phyloP scores from a whole-genome alignment of 208 protist genomes.

The Wallacemonas sp. region DNA sequence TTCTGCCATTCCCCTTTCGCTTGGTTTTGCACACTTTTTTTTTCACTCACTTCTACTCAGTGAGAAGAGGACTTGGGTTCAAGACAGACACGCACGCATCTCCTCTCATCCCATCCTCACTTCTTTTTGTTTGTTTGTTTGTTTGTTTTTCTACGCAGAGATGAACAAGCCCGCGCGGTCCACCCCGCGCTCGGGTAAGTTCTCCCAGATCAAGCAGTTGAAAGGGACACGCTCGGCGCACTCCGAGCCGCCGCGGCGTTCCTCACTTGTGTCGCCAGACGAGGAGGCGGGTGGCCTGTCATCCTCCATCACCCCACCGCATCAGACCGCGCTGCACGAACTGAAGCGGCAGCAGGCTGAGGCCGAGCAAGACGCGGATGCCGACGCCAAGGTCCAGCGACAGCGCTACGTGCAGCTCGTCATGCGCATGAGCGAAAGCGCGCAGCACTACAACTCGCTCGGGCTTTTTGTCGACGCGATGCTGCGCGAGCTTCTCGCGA shows the following conservation, averaged over 20 bases:
- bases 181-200: slow-evolving; percentile 27
- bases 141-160: not conserved
- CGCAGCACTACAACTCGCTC: slow-evolving; percentile 61
- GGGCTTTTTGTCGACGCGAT: slow-evolving; percentile 81
- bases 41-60: too few species aligned
- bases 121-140: too few species aligned
- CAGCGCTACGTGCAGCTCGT: slow-evolving; percentile 80
- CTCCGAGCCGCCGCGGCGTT: not conserved
- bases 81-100: too few species aligned
- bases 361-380: slow-evolving; percentile 36
- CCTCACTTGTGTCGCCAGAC: not conserved
- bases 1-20: too few species aligned
- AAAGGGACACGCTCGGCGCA: not conserved
- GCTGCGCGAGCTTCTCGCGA: slow-evolving; percentile 50
- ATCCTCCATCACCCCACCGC: not conserved
- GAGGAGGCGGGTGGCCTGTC: not conserved
- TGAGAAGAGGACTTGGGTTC: too few species aligned
- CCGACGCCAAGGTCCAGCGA: slow-evolving; percentile 51
- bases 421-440: slow-evolving; percentile 37
- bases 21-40: too few species aligned
- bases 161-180: slow-evolving; percentile 3
- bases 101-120: too few species aligned
- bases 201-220: slow-evolving; percentile 15
- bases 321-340: slow-evolving; percentile 21
- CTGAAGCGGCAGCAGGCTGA: slow-evolving; percentile 23